Evolutionary conservation across 257 asterid species (phyloP), one percentile per base, ranked within the genome.

Genomic region (Verbascum thapsus): DNA sequence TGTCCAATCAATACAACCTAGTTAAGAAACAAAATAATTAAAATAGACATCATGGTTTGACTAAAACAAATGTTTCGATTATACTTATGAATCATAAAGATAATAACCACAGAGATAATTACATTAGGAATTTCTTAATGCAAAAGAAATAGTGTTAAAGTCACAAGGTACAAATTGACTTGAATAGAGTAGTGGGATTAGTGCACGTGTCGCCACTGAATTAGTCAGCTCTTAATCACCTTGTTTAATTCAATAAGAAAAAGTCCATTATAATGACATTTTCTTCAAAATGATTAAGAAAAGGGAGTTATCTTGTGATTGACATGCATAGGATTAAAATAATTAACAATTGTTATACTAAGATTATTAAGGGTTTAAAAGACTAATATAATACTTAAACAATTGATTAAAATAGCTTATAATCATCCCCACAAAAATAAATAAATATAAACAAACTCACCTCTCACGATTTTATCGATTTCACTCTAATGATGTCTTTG

Each of bases 161-260:
- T n/a, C 42, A 35, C 53, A 65, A 69, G 62, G 65, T 37, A 57
- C 58, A 53, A 45, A 64, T 70, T 71, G 74, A 67, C 68, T 56
- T 50, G 72, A 23, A 56, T 63, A 60, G 71, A 49, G 58, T 44
- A 51, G 26, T 23, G 50, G 39, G 57, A 67, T 32, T 30, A 8
- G 8, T 67, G 15, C 76, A 77, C 74, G 76, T 72, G 66, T 77
- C 70, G 2, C 10, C 15, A 41, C 38, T 19, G 48, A 54, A 77
- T 61, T 38, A 49, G 54, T 22, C 30, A 20, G 16, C 35, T 58
- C 38, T 68, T 37, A 47, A 16, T 56, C 32, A 26, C 3, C 10
- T 44, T 56, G 20, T 12, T 10, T 53, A 19, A 47, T 54, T 72
- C 34, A 49, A 62, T 50, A 58, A 49, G 32, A 37, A 61, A 69